Evolutionary conservation across 768 basidiomycete species (phyloP), one percentile per base, ranked within the genome.

Genomic region (Lentinula raphanica): DNA sequence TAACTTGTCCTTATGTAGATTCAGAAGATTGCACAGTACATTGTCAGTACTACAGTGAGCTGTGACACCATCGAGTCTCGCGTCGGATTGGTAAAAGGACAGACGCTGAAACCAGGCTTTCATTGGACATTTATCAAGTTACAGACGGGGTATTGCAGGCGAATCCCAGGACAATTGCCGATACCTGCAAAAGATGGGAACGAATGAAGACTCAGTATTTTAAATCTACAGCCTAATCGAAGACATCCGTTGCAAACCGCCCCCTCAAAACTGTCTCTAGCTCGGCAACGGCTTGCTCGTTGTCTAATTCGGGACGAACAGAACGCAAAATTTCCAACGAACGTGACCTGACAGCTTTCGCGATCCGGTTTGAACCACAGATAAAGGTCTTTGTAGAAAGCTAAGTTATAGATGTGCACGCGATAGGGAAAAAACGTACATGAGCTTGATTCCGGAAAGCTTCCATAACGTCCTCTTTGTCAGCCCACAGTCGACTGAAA

Each of bases 231-330:
- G 13, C n/a, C 65, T 62, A 79, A 25, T 77, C 76, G 58, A 79
- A 80, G 25, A 79, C 71, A 62, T 79, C 79, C 2, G 76, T 76
- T 2, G 76, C 76, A 60, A 75, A 79, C 15, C 78, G 67, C 5
- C 72, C 74, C 19, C 71, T 69, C 31, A 69, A 69, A 15, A 76
- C 67, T 38, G 61, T 63, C 56, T 72, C 67, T 56, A 76, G 75
- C 49, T 66, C 58, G 23, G 53, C 66, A 9, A 65, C 64, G 0
- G 75, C 75, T 42, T 72, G 67, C 5, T 60, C 63, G 11, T 68
- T 65, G 36, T 64, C 60, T 19, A 62, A 53, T 3, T 61, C 60
- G 7, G 50, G 45, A 38, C 49, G 61, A 42, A 49, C 62, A 12
- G 45, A 68, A 58, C 70, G 67, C 59, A 78, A 70, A 28, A 79